These are phyloP conservation scores for Arachis hypogaea DNA, from an alignment of 306 rosid species.

Conservation along the genomic window DNA sequence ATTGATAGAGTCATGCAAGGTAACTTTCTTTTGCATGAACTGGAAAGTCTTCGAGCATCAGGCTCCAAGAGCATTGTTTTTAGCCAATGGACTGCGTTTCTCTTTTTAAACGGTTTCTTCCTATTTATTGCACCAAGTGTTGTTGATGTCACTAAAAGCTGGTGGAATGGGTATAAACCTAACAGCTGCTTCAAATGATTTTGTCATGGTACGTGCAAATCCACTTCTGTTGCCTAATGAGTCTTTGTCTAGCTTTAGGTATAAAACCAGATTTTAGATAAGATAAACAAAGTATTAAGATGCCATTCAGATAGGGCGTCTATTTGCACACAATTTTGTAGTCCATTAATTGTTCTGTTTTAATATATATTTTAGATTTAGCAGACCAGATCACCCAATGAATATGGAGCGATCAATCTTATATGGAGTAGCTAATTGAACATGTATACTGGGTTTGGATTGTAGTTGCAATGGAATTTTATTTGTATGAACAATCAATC, in stretches of 20 bases:
- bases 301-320: too few species aligned
- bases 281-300: too few species aligned
- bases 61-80: conserved; percentile 93
- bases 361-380: background rate
- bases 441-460: conserved; percentile 10
- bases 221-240: conserved; percentile 32
- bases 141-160: conserved; percentile 95
- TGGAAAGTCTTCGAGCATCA: conserved; percentile 67
- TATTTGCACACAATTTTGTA: background rate
- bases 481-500: background rate
- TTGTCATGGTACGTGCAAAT: conserved; percentile 78
- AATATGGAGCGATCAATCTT: conserved; percentile 22
- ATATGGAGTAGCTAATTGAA: conserved; percentile 12
- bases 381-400: background rate
- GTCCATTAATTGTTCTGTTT: conserved; percentile 5
- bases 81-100: conserved; percentile 99
- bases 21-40: conserved; percentile 74
- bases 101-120: conserved; percentile 30
- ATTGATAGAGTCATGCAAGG: conserved; percentile 88
- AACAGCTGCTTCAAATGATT: conserved; percentile 96
- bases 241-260: too few species aligned
- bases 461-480: conserved; percentile 7
- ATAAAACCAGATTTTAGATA: too few species aligned
- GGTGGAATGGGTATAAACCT: conserved; percentile 98
- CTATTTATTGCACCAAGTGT: conserved; percentile 64